phyloP scores from a whole-genome alignment of 345 rosid genomes.

The Camelina sativa region DNA sequence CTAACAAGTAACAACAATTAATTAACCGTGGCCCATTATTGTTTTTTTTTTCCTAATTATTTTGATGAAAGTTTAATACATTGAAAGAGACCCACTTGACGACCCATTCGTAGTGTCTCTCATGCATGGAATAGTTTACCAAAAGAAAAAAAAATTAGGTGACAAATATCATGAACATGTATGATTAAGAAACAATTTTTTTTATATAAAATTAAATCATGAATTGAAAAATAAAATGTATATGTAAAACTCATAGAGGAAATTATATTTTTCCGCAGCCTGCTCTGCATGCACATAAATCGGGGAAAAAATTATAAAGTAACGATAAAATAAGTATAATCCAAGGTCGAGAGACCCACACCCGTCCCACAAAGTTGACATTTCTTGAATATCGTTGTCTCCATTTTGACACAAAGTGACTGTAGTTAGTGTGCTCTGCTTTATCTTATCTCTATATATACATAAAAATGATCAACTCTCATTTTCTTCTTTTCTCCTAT shows the following conservation, averaged over 20 bases:
- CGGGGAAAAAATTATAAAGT: not conserved
- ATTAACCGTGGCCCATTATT: constrained; percentile 3
- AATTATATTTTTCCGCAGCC: not conserved
- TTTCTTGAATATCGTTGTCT: constrained; percentile 33
- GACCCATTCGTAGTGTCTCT: not conserved
- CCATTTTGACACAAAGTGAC: constrained; percentile 35
- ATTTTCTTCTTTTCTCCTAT: not conserved
- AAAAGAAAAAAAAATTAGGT: not conserved
- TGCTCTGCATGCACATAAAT: not conserved
- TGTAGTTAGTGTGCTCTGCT: constrained; percentile 30
- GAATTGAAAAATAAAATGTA: too few relatives aligned
- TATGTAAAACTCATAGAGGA: not conserved
- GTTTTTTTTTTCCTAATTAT: not conserved
- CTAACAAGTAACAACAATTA: not conserved
- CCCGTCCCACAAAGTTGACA: constrained; percentile 40
- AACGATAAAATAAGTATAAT: not conserved
- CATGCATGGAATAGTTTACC: not conserved
- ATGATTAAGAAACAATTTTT: not conserved
- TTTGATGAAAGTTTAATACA: not conserved
- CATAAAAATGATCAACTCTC: not conserved
- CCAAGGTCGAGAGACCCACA: constrained; percentile 33
- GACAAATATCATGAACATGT: not conserved
- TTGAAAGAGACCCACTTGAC: constrained; percentile 7
- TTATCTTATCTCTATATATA: constrained; percentile 33
- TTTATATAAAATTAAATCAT: not conserved